Evolutionary conservation across 2,329 filamentous ascomycete species (phyloP).

Genomic region (Alternaria dauci): DNA sequence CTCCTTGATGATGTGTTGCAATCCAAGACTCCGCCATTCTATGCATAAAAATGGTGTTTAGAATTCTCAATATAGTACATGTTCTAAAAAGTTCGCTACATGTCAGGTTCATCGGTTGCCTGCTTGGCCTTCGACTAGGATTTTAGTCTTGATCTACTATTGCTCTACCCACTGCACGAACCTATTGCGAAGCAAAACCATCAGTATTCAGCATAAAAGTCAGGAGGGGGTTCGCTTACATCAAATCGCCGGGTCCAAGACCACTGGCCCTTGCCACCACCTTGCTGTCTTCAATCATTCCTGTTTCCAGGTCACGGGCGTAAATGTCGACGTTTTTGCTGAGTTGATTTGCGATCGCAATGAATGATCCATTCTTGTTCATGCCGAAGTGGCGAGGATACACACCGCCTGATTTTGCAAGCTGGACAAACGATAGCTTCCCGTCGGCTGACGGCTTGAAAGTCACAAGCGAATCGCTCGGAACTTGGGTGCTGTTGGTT

Average conservation of each 20-base stretch:
- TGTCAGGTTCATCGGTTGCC: not conserved
- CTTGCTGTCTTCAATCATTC: slow-evolving; percentile 61
- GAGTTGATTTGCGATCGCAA: slow-evolving; percentile 72
- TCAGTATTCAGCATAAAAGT: not conserved
- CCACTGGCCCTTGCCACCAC: slow-evolving; percentile 46
- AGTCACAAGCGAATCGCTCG: slow-evolving; percentile 68
- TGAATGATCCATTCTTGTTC: slow-evolving; percentile 68
- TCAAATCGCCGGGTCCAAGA: slow-evolving; percentile 36
- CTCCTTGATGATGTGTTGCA: not conserved
- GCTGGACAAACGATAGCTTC: slow-evolving; percentile 63
- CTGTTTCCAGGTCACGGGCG: slow-evolving; percentile 66
- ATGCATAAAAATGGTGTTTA: not conserved
- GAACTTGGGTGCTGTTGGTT: slow-evolving; percentile 44
- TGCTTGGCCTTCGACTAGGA: not conserved
- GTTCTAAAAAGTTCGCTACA: not conserved
- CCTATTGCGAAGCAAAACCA: not conserved
- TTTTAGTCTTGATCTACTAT: not conserved
- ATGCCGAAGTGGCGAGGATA: slow-evolving; percentile 73
- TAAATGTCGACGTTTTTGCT: slow-evolving; percentile 69
- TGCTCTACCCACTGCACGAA: slow-evolving; percentile 14
- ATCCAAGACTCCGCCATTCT: not conserved
- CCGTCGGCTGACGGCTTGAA: slow-evolving; percentile 56
- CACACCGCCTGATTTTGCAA: slow-evolving; percentile 69
- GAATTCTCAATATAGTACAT: not conserved
- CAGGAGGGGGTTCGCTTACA: slow-evolving; percentile 16